Evolutionary conservation across 2,329 filamentous ascomycete species (phyloP).

Genomic region (Metarhizium sp.): DNA sequence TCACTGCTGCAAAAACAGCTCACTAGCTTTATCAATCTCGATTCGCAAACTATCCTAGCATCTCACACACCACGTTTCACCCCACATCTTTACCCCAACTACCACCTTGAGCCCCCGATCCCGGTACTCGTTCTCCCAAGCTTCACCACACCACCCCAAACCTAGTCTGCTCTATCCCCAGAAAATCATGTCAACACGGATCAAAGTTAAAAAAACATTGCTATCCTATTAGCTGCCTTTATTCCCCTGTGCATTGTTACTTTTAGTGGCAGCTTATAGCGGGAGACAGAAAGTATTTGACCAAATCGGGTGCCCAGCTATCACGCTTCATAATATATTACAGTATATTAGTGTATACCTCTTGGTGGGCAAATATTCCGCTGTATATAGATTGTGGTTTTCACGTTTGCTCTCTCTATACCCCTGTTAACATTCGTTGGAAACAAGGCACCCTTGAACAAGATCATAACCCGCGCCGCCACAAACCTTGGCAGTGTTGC

Average conservation of each 20-base stretch:
- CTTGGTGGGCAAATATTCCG: too few relatives aligned
- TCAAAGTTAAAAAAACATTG: neutral
- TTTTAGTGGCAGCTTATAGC: neutral
- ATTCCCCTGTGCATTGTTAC: neutral
- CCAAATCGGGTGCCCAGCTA: too few relatives aligned
- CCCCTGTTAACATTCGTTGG: slow-evolving; percentile 8
- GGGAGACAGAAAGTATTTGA: too few relatives aligned
- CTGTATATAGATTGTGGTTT: neutral
- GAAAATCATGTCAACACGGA: neutral
- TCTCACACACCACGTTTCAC: neutral
- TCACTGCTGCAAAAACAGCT: neutral
- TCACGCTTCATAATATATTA: too few relatives aligned
- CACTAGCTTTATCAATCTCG: neutral
- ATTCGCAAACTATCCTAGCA: neutral
- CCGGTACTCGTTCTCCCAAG: neutral
- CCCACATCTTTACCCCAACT: neutral
- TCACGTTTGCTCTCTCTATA: neutral
- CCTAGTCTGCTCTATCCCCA: neutral
- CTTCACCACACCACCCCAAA: neutral
- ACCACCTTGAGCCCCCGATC: neutral
- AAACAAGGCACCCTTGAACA: slow-evolving; percentile 19
- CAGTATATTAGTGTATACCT: too few relatives aligned
- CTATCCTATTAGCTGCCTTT: neutral
- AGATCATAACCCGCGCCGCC: slow-evolving; percentile 17
- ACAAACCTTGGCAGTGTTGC: slow-evolving; percentile 14